Evolutionary conservation across 225 moss, liverwort and hornwort species (phyloP).

Genomic region (Asterella californica): DNA sequence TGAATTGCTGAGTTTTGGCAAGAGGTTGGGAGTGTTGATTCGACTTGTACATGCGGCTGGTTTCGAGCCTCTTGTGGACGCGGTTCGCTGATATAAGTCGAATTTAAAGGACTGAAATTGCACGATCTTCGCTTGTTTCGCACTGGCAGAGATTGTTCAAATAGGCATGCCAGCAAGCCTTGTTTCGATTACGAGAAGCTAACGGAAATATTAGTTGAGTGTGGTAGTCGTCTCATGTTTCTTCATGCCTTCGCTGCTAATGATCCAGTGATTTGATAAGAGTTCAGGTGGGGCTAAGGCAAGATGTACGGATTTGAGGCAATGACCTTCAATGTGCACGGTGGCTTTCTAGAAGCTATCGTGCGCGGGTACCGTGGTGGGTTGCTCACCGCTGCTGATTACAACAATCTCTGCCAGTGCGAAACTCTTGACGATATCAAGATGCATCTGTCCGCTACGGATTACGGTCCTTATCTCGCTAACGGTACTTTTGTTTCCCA

Average conservation of each 20-base stretch:
- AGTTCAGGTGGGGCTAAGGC: slow-evolving; percentile 6
- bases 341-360: slow-evolving; percentile 90
- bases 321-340: slow-evolving; percentile 90
- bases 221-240: background rate
- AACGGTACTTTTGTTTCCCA: slow-evolving; percentile 50
- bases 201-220: background rate
- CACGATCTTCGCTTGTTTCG: background rate
- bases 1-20: no score
- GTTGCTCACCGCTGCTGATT: slow-evolving; percentile 83
- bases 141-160: background rate
- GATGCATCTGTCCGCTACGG: slow-evolving; percentile 83
- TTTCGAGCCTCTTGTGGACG: background rate
- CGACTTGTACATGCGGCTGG: background rate
- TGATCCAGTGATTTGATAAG: background rate
- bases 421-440: slow-evolving; percentile 90
- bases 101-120: background rate
- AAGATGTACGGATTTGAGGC: slow-evolving; percentile 89
- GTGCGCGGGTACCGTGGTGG: slow-evolving; percentile 92
- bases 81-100: background rate
- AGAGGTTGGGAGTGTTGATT: background rate
- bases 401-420: slow-evolving; percentile 94
- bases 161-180: background rate
- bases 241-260: background rate
- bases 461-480: slow-evolving; percentile 80
- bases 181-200: background rate